A percentile compares a stretch with the other conserved stretches of the same genome.
phyloP scores from a whole-genome alignment of 306 rosid species.

The Trichosanthes truncata region DNA sequence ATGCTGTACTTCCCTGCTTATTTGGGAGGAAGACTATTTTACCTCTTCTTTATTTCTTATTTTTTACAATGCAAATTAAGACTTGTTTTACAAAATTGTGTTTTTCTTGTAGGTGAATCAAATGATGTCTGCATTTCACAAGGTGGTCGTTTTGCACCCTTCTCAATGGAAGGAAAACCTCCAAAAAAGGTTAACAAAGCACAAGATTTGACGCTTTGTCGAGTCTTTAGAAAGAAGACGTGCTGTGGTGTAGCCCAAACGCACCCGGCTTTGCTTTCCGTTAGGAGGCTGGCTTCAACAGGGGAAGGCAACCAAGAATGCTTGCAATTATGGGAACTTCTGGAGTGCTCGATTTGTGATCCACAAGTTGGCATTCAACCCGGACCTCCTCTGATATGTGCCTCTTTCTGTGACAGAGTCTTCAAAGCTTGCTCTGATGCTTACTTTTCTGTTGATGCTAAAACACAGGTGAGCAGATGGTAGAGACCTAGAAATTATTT shows the following conservation, averaged over 20 bases:
- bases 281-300: conserved; percentile 67
- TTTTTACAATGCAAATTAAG: not conserved
- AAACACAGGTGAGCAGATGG: conserved; percentile 51
- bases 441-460: conserved; percentile 77
- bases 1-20: not conserved
- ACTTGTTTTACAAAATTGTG: not conserved
- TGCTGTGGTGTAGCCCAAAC: conserved; percentile 83
- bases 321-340: conserved; percentile 80
- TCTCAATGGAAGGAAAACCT: conserved; percentile 61
- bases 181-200: conserved; percentile 53
- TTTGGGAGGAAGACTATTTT: not conserved
- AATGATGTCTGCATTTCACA: conserved; percentile 68
- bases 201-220: conserved; percentile 75
- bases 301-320: conserved; percentile 85
- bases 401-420: conserved; percentile 67
- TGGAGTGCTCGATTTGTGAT: conserved; percentile 90
- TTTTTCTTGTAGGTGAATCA: conserved; percentile 38
- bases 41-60: not conserved
- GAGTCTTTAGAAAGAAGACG: conserved; percentile 71
- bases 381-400: conserved; percentile 79
- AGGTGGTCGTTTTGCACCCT: conserved; percentile 80
- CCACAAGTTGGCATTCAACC: conserved; percentile 62
- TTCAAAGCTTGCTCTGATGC: conserved; percentile 72
- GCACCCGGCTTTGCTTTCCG: conserved; percentile 60
- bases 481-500: not conserved